Evolutionary conservation across 129 eudicot species (phyloP), one percentile per base, ranked within the genome.

Genomic region (Smallanthus sonchifolius): DNA sequence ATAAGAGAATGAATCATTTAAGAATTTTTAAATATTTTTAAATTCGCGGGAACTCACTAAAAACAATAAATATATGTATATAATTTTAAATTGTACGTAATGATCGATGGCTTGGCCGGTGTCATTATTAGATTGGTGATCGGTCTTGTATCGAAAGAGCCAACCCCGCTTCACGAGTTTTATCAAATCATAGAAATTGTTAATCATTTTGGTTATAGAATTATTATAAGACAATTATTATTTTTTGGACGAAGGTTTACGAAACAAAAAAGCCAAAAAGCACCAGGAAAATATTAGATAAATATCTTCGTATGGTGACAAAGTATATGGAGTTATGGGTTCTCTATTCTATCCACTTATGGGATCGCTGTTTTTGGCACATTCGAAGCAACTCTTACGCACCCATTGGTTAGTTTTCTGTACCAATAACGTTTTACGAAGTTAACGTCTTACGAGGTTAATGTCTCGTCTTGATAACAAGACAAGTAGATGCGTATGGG

Each of bases 401-500:
- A 39, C 56, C 37, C 77, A 57, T 72, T 56, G 14, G 9, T 56
- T 38, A 60, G 30, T 1, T 20, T 34, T 54, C 19, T 71, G 37
- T 39, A 10, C 11, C 15, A 55, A 24, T 24, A 24, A 56, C 77
- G 75, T 54, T 20, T 71, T 54, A 52, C 75, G 51, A 71, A 65
- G 65, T 19, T 57, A 17, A 4, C 75, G 76, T 56, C 34, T 72
- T 56, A 36, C 76, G 56, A 72, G 67, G 77, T 39, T 60, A 20
- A 17, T 5, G 4, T 40, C 43, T 39, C 24, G 14, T 56, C 55
- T 72, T 32, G 55, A 72, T n/a, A 38, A 30, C 2, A 32, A 24
- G 30, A 37, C 65, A 6, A 71, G 64, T 9, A 24, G 43, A 16
- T 13, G 3, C 0, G 24, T 67, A 42, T 13, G 51, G 49, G 51